These are phyloP conservation scores for Oryza officinalis DNA, from an alignment of 176 grass and related monocot species.

Conservation along the genomic window DNA sequence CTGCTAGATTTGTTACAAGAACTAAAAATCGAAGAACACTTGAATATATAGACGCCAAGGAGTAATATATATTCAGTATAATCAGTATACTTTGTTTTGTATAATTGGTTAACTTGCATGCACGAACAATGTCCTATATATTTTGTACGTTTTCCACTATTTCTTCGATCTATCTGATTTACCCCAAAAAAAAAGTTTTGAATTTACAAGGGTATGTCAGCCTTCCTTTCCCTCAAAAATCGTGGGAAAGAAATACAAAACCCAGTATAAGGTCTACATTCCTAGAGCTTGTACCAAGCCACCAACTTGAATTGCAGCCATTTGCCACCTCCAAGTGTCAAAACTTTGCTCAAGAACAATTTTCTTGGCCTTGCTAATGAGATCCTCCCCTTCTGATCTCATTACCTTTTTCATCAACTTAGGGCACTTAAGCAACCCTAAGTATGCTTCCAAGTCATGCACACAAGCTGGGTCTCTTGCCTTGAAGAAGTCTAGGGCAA, in stretches of 20 bases:
- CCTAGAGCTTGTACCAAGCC: slow-evolving; percentile 62
- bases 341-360: slow-evolving; percentile 42
- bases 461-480: slow-evolving; percentile 62
- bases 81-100: neutral
- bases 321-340: slow-evolving; percentile 62
- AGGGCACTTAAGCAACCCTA: slow-evolving; percentile 66
- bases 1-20: neutral
- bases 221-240: slow-evolving; percentile 50
- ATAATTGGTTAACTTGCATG: neutral
- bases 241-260: slow-evolving; percentile 32
- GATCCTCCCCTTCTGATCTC: slow-evolving; percentile 42
- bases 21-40: neutral
- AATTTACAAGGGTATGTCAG: slow-evolving; percentile 25
- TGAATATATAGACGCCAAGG: neutral
- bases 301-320: slow-evolving; percentile 48
- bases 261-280: slow-evolving; percentile 30
- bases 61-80: neutral
- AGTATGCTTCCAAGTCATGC: slow-evolving; percentile 73
- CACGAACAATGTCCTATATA: neutral
- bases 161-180: neutral
- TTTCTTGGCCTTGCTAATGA: slow-evolving; percentile 42
- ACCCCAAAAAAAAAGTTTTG: slow-evolving; percentile 16
- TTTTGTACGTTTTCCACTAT: neutral
- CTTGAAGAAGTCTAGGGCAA: slow-evolving; percentile 74
- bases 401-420: slow-evolving; percentile 43